These are phyloP conservation scores for Diplodia seriata DNA, from an alignment of 2,329 filamentous ascomycete species.

Conservation along the genomic window DNA sequence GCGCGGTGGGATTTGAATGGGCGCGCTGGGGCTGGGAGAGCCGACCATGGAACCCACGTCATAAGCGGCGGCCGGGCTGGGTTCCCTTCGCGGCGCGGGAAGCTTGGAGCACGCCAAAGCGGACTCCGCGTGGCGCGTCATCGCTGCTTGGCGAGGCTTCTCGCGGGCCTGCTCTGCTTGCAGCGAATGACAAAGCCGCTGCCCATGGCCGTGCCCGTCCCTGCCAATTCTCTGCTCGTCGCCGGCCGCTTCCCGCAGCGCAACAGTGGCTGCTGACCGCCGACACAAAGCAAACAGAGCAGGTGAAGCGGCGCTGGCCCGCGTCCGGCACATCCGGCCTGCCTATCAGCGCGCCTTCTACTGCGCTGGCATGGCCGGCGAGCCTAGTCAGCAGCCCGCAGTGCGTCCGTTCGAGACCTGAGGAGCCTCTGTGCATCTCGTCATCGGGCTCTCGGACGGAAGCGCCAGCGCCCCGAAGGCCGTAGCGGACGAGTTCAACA, in stretches of 20 bases:
- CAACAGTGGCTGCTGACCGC: neutral
- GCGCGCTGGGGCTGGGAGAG: neutral
- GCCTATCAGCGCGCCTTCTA: neutral
- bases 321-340: conserved; percentile 18
- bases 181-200: conserved; percentile 10
- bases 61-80: conserved; percentile 13
- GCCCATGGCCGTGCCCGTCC: neutral
- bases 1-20: conserved; percentile 21
- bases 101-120: conserved; percentile 17
- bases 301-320: neutral
- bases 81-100: conserved; percentile 5
- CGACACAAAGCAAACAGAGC: neutral
- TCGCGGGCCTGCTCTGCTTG: conserved; percentile 7
- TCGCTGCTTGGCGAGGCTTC: conserved; percentile 23
- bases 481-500: neutral
- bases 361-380: neutral
- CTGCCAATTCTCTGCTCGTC: conserved; percentile 8
- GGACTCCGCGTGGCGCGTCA: conserved; percentile 24
- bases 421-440: neutral
- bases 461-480: conserved; percentile 10
- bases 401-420: conserved; percentile 8
- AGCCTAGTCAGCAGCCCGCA: neutral
- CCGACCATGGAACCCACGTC: conserved; percentile 15
- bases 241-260: neutral
- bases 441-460: conserved; percentile 12